phyloP scores from a whole-genome alignment of 2,329 filamentous ascomycete genomes.

The Alternaria novae-zelandiae region DNA sequence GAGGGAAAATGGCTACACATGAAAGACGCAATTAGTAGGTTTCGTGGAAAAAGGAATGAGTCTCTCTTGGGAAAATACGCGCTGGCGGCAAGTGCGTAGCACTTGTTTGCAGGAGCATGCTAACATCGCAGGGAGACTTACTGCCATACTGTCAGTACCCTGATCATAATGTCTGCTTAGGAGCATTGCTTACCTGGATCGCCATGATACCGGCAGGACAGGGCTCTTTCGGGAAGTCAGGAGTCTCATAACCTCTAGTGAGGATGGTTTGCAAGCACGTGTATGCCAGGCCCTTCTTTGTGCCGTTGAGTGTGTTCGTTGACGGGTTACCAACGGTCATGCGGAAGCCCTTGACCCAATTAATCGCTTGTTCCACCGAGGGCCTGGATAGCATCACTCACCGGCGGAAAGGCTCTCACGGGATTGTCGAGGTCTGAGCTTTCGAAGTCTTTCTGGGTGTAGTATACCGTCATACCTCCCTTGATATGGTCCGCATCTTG shows the following conservation, averaged over 20 bases:
- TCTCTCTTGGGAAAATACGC: neutral
- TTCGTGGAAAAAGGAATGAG: neutral
- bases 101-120: neutral
- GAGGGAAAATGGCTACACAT: conserved; percentile 30
- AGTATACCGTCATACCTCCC: conserved; percentile 42
- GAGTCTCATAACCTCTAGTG: conserved; percentile 38
- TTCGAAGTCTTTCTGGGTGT: conserved; percentile 46
- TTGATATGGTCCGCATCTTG: conserved; percentile 26
- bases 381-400: conserved; percentile 2
- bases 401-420: conserved; percentile 32
- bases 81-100: conserved; percentile 3
- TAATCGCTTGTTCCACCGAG: neutral
- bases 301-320: conserved; percentile 24
- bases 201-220: conserved; percentile 5
- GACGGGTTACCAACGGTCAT: conserved; percentile 44
- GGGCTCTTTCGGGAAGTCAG: conserved; percentile 28
- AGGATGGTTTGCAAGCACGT: conserved; percentile 33
- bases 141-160: neutral
- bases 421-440: conserved; percentile 38
- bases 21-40: neutral
- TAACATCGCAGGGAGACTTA: neutral
- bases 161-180: neutral
- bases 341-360: conserved; percentile 33
- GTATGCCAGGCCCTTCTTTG: conserved; percentile 35
- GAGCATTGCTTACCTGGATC: neutral